Base-by-base conservation (phyloP, 179 eudicot species). In the Actinidia chinensis region DNA sequence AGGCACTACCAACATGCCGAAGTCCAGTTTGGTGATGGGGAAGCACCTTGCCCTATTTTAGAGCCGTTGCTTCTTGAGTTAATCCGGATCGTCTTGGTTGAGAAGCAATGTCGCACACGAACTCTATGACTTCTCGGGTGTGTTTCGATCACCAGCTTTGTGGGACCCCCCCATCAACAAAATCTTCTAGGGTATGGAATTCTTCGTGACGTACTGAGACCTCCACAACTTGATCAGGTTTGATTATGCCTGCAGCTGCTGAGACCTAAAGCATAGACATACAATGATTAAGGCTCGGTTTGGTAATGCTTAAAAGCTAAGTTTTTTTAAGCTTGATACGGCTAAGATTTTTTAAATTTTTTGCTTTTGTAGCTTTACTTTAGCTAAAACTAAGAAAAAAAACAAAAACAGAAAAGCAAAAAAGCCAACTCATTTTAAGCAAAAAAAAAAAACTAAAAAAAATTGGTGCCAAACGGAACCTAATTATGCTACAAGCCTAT, bases 121-220 rank as follows among this genome's bases (percentile, higher is more conserved):
- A 94, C 76, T 51, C 76, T 82, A 66, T 92, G 93, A 46, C 74
- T 85, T 96, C 98, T 81, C 90, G 80, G 40, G 97, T 84, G 84
- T 94, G 96, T 85, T 94, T 97, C 25, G 86, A 82, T 91, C 88
- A 88, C 98, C 98, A 90, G 85, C 88, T 91, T 73, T 88, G 94
- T 40, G 94, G 95, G 43, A 86, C 71, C 36, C 90, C 93, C 47
- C 90, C 93, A 25, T 94, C 97, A 0, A 87, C 93, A 46, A 71
- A 65, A 13, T 96, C 95, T 71, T 94, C 99, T 2, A 76, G 81
- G 25, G 89, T 82, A n/a, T 88, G 89, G 74, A 78, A 80, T 25
- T 94, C 99, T 66, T 90, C 88, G 51, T 92, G 97, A 55, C 86
- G 92, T 52, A 96, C 68, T 6, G 83, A 85, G 33, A 96, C 82